Base-by-base conservation (phyloP, 1,284 basidiomycete genomes). In the Entoloma clypeatum region DNA sequence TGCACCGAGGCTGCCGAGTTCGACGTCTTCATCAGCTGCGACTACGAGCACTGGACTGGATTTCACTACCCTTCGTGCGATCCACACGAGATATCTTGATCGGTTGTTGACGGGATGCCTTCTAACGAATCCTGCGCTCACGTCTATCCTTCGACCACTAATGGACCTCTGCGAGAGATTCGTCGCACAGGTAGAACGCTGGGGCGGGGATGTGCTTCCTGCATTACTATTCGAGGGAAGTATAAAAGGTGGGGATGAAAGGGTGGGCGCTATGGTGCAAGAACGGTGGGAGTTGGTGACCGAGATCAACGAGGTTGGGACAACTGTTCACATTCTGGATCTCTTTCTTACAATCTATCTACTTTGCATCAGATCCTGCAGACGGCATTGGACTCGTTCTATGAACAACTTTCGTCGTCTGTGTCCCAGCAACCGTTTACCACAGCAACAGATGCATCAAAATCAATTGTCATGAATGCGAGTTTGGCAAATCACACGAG, bases 151-250 rank as follows among this genome's bases (percentile, higher is more conserved):
- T 22, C 77, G 81, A 9, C 71, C 79, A 29, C 81, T 93, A 40
- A 69, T 94, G 37, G 86, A 90, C 49, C 70, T 83, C 3, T 94
- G 90, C 58, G 87, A 89, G 57, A 74, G 80, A 6, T 91, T 95
- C 54, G 85, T 84, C 10, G 87, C 80, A 6, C 77, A 89, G 44
- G 77, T 93, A 0, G 91, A 93, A 61, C 68, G 90, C 34, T 95
- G 92, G 92, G 88, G 88, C n/a, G 92, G 90, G 0, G 90, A 94
- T 56, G 79, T 94, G 3, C 67, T 94, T 1, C 92, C 92, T 7
- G 86, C 84, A 0, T 67, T 93, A 29, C 63, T 93, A 27, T 81
- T 81, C 47, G 90, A 92, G 53, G 87, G 86, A 17, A 86, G 82
- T 54, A 57, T 86, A 34, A 67, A 69, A 22, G 74, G 74, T 10